Evolutionary conservation across 2,329 filamentous ascomycete genomes (phyloP), one percentile per base, ranked within the genome.

Genomic region (Aspergillus ruber): DNA sequence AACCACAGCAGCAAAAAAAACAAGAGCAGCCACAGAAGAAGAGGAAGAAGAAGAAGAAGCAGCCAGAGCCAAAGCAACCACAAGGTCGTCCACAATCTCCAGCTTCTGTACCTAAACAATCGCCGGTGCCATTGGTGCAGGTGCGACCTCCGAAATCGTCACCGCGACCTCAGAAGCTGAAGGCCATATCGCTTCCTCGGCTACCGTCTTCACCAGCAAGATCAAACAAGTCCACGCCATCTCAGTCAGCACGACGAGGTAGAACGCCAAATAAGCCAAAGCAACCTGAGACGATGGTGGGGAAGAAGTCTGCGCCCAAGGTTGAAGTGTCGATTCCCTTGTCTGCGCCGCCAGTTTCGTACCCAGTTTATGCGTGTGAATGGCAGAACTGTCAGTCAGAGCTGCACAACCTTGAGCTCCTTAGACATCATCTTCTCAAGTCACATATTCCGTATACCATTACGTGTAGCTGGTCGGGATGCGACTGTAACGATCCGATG

Each of bases 331-430:
- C 56, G 1, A 49, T 62, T 21, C 50, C 54, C 5, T 35, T 43
- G 1, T 50, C 44, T 23, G 47, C 57, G 6, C 38, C 56, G 6
- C 50, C 44, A 20, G 46, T 58, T 6, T 39, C 56, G 4, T 69
- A 65, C 44, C 58, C 53, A 42, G 71, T 78, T 5, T 85, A 75
- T 59, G 70, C 72, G 46, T 86, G 83, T 62, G 62, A 69, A 38
- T 85, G 82, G 82, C 64, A 73, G 44, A 63, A 66, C 1, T 86
- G 83, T 59, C 62, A 64, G 3, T 75, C 78, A 0, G 73, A 82
- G 52, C 66, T 85, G 4, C 82, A 85, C 62, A 85, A 84, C 54
- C 62, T 84, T 12, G 74, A 77, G 7, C 79, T 77, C 0, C 65
- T 85, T 5, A 75, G 75, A 51, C 79, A 78, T 48, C 83, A 86